A percentile compares a stretch with the other conserved stretches of the same genome.
Conservation (phyloP, 352 stramenopile species). For the Phytophthora litchii region DNA sequence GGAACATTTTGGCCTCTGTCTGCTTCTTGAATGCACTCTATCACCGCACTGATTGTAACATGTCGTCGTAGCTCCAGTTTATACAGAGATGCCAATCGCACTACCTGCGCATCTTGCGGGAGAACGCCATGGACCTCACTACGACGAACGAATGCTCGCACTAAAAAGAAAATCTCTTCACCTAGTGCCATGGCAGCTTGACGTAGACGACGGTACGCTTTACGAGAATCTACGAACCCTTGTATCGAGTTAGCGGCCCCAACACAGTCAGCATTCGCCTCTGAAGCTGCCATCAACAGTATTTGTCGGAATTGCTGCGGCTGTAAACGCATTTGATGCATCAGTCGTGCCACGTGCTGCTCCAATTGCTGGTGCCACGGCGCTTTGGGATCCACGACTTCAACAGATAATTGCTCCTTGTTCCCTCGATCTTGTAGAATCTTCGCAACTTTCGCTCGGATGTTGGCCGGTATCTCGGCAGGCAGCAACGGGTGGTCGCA, state of each 20-base stretch:
- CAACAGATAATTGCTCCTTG: constrained; percentile 16
- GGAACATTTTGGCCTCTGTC: neutral
- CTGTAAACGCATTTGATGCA: constrained; percentile 44
- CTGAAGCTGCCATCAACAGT: constrained; percentile 37
- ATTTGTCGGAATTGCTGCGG: constrained; percentile 45
- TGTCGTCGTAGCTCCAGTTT: constrained; percentile 64
- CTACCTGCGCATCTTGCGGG: constrained; percentile 43
- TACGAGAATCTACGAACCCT: constrained; percentile 24
- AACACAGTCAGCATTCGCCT: constrained; percentile 20
- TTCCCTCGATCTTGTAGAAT: constrained; percentile 26
- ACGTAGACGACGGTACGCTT: constrained; percentile 47
- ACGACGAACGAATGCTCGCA: constrained; percentile 45
- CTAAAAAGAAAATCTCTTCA: constrained; percentile 50
- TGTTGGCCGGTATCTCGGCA: constrained; percentile 22
- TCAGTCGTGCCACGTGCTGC: constrained; percentile 48
- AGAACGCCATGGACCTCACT: constrained; percentile 54
- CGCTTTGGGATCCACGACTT: constrained; percentile 21
- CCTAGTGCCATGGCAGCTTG: constrained; percentile 42
- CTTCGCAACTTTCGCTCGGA: constrained; percentile 29
- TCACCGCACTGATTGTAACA: constrained; percentile 54
- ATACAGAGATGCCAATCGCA: constrained; percentile 65
- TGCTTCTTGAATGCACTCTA: constrained; percentile 37
- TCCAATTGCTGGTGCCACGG: constrained; percentile 53
- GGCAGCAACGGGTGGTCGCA: constrained; percentile 31
- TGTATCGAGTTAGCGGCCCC: neutral